Conservation (phyloP, 1,139 yeast genomes). For the Taiozyma onychis region DNA sequence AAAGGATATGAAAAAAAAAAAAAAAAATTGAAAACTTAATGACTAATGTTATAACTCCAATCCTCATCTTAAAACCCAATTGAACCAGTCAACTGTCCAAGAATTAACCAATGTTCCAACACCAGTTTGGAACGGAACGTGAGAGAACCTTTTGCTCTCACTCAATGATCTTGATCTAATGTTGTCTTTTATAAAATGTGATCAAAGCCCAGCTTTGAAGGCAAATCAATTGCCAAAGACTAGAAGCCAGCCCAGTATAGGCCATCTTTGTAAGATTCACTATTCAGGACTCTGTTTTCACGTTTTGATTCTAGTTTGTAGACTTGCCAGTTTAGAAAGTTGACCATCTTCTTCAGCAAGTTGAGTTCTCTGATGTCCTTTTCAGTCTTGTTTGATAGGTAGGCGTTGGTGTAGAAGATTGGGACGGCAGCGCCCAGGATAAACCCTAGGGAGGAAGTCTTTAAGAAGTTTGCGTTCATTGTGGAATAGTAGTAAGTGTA, state of each 20-base stretch:
- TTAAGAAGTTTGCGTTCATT: conserved; percentile 5
- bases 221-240: neutral
- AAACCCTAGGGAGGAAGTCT: conserved; percentile 21
- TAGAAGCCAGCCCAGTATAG: conserved; percentile 26
- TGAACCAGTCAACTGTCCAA: neutral
- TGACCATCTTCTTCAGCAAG: conserved; percentile 17
- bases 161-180: neutral
- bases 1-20: neutral
- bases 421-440: conserved; percentile 20
- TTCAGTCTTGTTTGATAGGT: conserved; percentile 16
- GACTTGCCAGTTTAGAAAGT: conserved; percentile 22
- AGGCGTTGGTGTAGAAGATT: conserved; percentile 16
- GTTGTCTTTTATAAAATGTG: neutral
- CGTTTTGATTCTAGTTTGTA: conserved; percentile 14
- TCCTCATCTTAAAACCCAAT: neutral
- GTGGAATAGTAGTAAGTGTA: neutral
- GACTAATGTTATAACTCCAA: neutral
- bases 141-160: neutral
- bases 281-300: conserved; percentile 3
- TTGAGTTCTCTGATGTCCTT: conserved; percentile 17
- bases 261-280: conserved; percentile 19
- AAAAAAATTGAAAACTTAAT: neutral
- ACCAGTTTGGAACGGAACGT: neutral
- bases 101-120: neutral
- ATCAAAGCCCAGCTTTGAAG: neutral